These are phyloP conservation scores for Pseudogymnoascus sp. DNA, from an alignment of 2,329 filamentous ascomycete species.

Conservation along the genomic window DNA sequence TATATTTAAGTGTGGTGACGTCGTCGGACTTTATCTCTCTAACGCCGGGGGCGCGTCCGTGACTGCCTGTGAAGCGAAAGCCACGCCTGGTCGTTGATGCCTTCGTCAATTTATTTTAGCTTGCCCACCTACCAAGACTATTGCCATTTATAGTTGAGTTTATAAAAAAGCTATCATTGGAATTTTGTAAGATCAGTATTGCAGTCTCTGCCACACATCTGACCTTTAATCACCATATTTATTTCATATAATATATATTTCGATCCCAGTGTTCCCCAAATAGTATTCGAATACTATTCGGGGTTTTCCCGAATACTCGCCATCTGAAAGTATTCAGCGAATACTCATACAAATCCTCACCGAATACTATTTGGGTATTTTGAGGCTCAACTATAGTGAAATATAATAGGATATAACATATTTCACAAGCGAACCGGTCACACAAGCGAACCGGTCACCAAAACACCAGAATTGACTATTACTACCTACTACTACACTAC, in stretches of 20 bases:
- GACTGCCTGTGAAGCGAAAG: conserved; percentile 1
- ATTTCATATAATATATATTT: background rate
- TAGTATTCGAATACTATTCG: too few relatives aligned
- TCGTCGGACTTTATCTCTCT: background rate
- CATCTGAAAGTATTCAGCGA: too few relatives aligned
- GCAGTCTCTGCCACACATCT: background rate
- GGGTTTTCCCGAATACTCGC: too few relatives aligned
- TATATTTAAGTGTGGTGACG: background rate
- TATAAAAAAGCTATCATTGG: background rate
- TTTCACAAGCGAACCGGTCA: too few relatives aligned
- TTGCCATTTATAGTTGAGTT: background rate
- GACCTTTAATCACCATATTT: background rate
- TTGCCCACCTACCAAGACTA: background rate
- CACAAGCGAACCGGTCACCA: too few relatives aligned
- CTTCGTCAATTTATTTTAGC: background rate
- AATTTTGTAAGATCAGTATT: background rate
- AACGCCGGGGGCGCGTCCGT: background rate
- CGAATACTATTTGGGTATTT: too few relatives aligned
- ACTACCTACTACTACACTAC: too few relatives aligned
- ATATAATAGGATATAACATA: too few relatives aligned
- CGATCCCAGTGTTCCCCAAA: too few relatives aligned
- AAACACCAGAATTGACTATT: too few relatives aligned
- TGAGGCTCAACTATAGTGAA: too few relatives aligned
- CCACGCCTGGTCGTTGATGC: background rate
- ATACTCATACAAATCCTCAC: too few relatives aligned